Evolutionary conservation across 129 eudicot species (phyloP), one percentile per base, ranked within the genome.

Genomic region (Flaveria bidentis): DNA sequence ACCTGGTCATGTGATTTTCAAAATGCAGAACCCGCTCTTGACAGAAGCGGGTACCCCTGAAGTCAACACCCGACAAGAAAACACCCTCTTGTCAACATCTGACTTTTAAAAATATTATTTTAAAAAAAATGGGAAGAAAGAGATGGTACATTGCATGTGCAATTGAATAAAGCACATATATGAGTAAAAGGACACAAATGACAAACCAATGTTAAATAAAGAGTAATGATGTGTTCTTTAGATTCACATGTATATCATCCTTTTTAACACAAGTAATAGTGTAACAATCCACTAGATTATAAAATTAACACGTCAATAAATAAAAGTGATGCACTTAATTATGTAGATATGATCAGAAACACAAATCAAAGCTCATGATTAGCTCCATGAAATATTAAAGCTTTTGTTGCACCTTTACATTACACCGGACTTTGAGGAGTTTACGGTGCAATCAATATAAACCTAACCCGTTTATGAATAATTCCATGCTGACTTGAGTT

Each of bases 111-210:
- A 20, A 0, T 20, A 20, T 20, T 20, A 0, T 20, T 20, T 20
- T 20, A 20, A 20, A n/a, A n/a, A n/a, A n/a, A n/a, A n/a, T n/a
- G n/a, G n/a, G n/a, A 20, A 20, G 22, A 67, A 73, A 77, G 44
- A 69, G 58, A 77, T 76, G 81, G 81, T 52, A 73, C 81, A 67
- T 67, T 51, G 57, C 81, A 76, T 67, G 69, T 57, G 69, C 78
- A 26, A 65, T 33, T 55, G 67, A 76, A 53, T 77, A 77, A 76
- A 76, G 74, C 74, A 56, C 55, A n/a, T 30, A 42, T 17, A 67
- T n/a, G 74, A 77, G 75, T 17, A 33, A 74, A 66, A 65, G 81
- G 22, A 67, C 46, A 41, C 58, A 18, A 16, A 22, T 52, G 66
- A 66, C 57, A 76, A 66, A 28, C 68, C 47, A 6, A 26, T 71